Conservation (phyloP, 306 rosid species). For the Sicyos edulis region DNA sequence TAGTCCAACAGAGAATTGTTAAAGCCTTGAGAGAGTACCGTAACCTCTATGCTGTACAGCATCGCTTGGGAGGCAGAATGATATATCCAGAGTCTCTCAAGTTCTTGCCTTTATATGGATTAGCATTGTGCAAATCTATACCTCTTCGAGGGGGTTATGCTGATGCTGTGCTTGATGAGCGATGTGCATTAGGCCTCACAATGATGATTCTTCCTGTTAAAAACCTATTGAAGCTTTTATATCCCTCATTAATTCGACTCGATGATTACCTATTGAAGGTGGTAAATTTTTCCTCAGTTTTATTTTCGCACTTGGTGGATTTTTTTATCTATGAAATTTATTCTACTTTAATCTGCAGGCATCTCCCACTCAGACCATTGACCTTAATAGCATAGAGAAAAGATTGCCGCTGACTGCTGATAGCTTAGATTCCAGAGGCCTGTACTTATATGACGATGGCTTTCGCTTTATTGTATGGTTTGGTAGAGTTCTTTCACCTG, state of each 20-base stretch:
- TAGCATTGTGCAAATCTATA: slow-evolving; percentile 69
- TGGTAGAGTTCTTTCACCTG: slow-evolving; percentile 88
- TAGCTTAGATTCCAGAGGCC: slow-evolving; percentile 90
- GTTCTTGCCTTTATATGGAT: slow-evolving; percentile 72
- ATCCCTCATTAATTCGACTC: slow-evolving; percentile 73
- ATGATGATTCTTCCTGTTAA: slow-evolving; percentile 78
- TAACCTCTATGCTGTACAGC: slow-evolving; percentile 87
- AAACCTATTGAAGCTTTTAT: slow-evolving; percentile 71
- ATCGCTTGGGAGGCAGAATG: slow-evolving; percentile 81
- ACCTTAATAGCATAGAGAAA: slow-evolving; percentile 47
- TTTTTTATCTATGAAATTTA: slow-evolving; percentile 19
- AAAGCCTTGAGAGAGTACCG: slow-evolving; percentile 85
- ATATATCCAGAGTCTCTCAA: slow-evolving; percentile 91
- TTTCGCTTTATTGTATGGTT: slow-evolving; percentile 81
- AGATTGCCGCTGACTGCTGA: slow-evolving; percentile 72
- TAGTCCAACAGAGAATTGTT: slow-evolving; percentile 71
- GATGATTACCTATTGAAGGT: slow-evolving; percentile 85
- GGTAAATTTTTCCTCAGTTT: slow-evolving; percentile 19
- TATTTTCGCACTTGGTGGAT: slow-evolving; percentile 9
- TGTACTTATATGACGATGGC: slow-evolving; percentile 73
- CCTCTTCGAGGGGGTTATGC: slow-evolving; percentile 90
- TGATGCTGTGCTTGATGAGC: slow-evolving; percentile 77
- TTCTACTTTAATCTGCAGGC: slow-evolving; percentile 39
- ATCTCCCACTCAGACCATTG: slow-evolving; percentile 41
- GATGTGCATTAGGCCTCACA: slow-evolving; percentile 80